Evolutionary conservation across 345 rosid species (phyloP), one percentile per base, ranked within the genome.

Genomic region (Excoecaria agallocha): DNA sequence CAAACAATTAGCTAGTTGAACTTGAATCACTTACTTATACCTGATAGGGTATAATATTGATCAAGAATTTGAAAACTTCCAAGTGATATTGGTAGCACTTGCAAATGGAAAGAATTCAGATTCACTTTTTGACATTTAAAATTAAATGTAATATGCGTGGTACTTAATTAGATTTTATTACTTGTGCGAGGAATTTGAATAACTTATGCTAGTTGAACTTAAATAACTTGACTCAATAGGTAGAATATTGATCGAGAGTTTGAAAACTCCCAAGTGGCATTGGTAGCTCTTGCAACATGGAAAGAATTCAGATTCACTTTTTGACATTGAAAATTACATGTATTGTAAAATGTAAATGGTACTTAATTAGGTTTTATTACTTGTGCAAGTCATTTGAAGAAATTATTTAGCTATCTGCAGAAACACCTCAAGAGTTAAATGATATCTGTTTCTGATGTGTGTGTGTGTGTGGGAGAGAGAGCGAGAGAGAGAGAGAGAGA

Each of bases 11-110:
- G 48, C 10, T 43, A 43, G 48, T 43, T 6, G 3, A 43, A 43
- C 46, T 43, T 4, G 9, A 30, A 8, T 43, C 6, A 43, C 46
- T 43, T 10, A 43, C 6, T 43, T 6, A 6, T 10, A 8, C 48
- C 9, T 5, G 8, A 41, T 41, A 41, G 45, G 45, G 45, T 5
- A 41, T 30, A 4, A 41, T 41, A 73, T 22, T 5, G 16, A 43
- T 58, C 51, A 12, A 59, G 65, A 50, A 17, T 43, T 68, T 50
- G 68, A 58, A 76, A 66, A 58, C 38, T 65, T 20, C 50, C 63
- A 3, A 19, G n/a, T 70, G 43, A 58, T 52, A 66, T 57, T 66
- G 6, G 8, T 12, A 15, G 8, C 39, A 35, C 19, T 55, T 48
- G 46, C 7, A 45, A 37, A 16, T 12, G 12, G 0, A 22, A 7